Evolutionary conservation across 352 stramenopile genomes (phyloP), one percentile per base, ranked within the genome.

Genomic region (Globisporangium nodosum): DNA sequence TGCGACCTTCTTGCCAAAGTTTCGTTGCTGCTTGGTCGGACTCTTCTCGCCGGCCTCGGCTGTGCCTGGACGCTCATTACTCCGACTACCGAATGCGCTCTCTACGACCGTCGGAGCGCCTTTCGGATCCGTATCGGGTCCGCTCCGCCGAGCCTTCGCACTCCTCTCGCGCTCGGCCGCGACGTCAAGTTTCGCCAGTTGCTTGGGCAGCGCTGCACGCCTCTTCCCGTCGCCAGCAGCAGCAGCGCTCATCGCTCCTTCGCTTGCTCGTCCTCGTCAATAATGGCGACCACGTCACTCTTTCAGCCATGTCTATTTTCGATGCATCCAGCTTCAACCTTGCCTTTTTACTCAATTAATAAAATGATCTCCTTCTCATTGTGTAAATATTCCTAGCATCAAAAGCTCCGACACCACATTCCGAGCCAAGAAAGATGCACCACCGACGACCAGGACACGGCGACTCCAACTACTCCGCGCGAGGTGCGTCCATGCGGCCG

Each of bases 161-260:
- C 42, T 47, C n/a, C 65, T 68, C 1, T 69, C 66, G 40, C 66
- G 71, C 31, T 66, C 71, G 24, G 71, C 55, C 11, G 56, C 66
- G 45, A 72, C 56, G 31, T 65, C 71, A 24, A 76, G 73, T 5
- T 66, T 52, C n/a, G 53, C 40, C 8, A 58, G 57, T 24, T 48
- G 56, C 47, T 67, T 73, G 33, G 63, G 59, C 24, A 43, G 37
- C 24, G 13, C 24, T 5, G 46, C 35, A 15, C 59, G 56, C 54
- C 61, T 71, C 20, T 27, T 30, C n/a, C 20, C 54, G 49, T 9
- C 18, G 7, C 21, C 21, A 24, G 3, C 11, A 40, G 4, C 35
- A 40, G 30, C 16, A 2, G 27, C 18, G n/a, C 27, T 56, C 49
- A 56, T 56, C 11, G 27, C 4, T 4, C 11, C 49, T 16, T 21